Evolutionary conservation across 2,329 filamentous ascomycete species (phyloP).

Genomic region (Xylaria sp.): DNA sequence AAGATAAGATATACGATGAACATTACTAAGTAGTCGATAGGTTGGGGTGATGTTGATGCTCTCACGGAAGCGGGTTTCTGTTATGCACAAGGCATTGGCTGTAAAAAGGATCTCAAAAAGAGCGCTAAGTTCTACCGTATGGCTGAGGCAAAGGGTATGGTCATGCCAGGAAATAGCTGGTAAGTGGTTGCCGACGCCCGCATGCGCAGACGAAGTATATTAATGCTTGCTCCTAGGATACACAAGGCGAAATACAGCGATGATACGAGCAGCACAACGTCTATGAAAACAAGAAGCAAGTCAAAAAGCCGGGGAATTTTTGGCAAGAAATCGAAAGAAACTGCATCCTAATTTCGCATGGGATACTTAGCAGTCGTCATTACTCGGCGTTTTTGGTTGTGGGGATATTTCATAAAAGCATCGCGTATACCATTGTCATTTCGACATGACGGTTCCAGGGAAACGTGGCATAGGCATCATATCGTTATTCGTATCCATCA

Average conservation of each 20-base stretch:
- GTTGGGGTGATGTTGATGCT: slow-evolving; percentile 94
- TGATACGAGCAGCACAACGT: slow-evolving; percentile 54
- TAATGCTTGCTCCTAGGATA: slow-evolving; percentile 66
- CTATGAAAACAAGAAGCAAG: slow-evolving; percentile 75
- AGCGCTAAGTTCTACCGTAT: slow-evolving; percentile 88
- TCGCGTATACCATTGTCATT: slow-evolving; percentile 26
- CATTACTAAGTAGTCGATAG: slow-evolving; percentile 45
- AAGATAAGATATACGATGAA: slow-evolving; percentile 27
- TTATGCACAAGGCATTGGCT: slow-evolving; percentile 90
- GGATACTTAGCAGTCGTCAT: slow-evolving; percentile 13
- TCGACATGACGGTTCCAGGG: slow-evolving; percentile 12
- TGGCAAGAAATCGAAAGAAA: slow-evolving; percentile 55
- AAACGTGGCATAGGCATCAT: slow-evolving; percentile 9
- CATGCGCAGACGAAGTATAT: background rate
- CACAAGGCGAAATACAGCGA: slow-evolving; percentile 94
- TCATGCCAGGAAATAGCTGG: slow-evolving; percentile 98
- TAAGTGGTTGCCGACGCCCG: slow-evolving; percentile 53
- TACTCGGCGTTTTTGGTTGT: slow-evolving; percentile 27
- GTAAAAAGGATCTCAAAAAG: slow-evolving; percentile 95
- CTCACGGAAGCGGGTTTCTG: slow-evolving; percentile 94
- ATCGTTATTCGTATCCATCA: slow-evolving; percentile 9
- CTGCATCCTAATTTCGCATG: slow-evolving; percentile 11
- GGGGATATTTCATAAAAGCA: slow-evolving; percentile 24
- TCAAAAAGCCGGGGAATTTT: slow-evolving; percentile 78
- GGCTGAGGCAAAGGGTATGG: slow-evolving; percentile 92